Percentiles rank a stretch among this genome's conserved stretches.
phyloP scores from a whole-genome alignment of 2,329 filamentous ascomycete genomes.

The Endoconidiophora laricicola region DNA sequence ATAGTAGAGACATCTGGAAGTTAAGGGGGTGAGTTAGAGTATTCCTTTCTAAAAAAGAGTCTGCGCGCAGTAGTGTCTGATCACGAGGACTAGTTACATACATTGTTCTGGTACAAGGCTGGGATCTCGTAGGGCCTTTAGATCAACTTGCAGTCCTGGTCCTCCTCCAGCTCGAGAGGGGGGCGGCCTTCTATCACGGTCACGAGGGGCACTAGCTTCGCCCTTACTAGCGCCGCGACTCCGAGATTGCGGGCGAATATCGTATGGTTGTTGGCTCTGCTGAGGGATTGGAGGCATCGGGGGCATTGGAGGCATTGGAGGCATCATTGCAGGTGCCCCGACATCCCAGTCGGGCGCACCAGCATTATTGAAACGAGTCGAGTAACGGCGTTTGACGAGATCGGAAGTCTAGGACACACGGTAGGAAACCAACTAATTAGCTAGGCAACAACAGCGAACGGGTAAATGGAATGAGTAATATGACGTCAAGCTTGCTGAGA shows the following conservation, averaged over 20 bases:
- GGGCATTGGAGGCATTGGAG: constrained; percentile 8
- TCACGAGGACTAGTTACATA: constrained; percentile 22
- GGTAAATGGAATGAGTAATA: not conserved
- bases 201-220: constrained; percentile 19
- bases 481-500: no score
- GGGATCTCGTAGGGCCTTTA: constrained; percentile 64
- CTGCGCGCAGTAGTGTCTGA: not conserved
- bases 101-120: constrained; percentile 65
- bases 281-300: constrained; percentile 6
- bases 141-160: constrained; percentile 52
- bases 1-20: constrained; percentile 44
- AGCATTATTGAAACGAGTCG: constrained; percentile 71
- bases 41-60: constrained; percentile 10
- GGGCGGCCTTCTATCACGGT: constrained; percentile 31
- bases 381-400: constrained; percentile 87
- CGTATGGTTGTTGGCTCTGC: constrained; percentile 5
- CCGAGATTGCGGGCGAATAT: constrained; percentile 6
- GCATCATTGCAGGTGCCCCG: constrained; percentile 39
- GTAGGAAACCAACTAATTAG: not conserved
- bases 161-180: constrained; percentile 32
- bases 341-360: constrained; percentile 48
- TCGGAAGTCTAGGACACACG: constrained; percentile 44
- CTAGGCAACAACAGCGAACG: not conserved
- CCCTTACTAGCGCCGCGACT: constrained; percentile 14
- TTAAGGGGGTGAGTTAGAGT: not conserved